phyloP scores from a whole-genome alignment of 441 rosid species.

The Brassica hybrid region DNA sequence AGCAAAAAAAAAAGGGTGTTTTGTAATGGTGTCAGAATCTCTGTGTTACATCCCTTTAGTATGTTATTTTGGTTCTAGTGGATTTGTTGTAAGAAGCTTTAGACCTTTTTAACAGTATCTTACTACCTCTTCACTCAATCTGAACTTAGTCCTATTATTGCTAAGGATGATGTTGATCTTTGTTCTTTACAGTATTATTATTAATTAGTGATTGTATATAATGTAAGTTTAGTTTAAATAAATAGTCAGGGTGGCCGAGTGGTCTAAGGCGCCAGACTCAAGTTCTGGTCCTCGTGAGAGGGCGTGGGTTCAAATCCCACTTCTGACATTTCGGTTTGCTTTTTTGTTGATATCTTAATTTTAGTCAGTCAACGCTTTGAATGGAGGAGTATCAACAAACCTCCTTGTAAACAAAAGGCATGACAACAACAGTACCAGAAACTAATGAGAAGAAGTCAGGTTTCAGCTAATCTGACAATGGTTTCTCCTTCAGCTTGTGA shows the following conservation, averaged over 20 bases:
- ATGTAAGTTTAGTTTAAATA: no score
- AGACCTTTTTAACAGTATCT: neutral
- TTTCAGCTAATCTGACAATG: constrained; percentile 5
- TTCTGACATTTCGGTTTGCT: constrained; percentile 20
- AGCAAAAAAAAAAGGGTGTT: constrained; percentile 19
- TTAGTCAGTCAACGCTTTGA: constrained; percentile 2
- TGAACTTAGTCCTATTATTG: neutral
- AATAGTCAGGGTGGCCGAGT: constrained; percentile 93
- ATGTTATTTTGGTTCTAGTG: constrained; percentile 15
- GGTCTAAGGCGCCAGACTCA: constrained; percentile 98
- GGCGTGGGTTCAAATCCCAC: constrained; percentile 81
- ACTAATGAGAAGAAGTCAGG: neutral
- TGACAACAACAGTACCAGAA: neutral
- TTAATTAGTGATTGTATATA: neutral
- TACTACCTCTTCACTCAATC: neutral
- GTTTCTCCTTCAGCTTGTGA: neutral
- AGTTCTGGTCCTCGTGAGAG: constrained; percentile 89
- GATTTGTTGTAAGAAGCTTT: neutral
- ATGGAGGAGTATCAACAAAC: neutral
- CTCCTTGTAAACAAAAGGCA: neutral
- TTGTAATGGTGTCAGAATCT: constrained; percentile 34
- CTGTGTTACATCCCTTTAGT: constrained; percentile 12
- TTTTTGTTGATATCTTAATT: neutral
- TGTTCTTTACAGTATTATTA: neutral
- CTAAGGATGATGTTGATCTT: neutral